Evolutionary conservation across 2,329 filamentous ascomycete species (phyloP).

Genomic region (Daldinia sp.): DNA sequence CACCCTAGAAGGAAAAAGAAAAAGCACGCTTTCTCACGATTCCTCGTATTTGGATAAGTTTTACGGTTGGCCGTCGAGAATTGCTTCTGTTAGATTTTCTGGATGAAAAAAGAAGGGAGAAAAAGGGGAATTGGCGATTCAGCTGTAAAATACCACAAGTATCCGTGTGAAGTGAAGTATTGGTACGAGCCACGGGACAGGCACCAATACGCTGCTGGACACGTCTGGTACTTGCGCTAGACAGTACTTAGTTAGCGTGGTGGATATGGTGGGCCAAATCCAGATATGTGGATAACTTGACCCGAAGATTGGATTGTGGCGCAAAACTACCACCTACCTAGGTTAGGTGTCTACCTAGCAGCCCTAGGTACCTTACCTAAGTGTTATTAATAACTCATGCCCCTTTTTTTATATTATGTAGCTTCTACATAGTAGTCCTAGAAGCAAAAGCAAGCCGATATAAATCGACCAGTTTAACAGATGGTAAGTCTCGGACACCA

Average conservation of each 20-base stretch:
- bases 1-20: no score
- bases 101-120: not conserved
- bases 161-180: slow-evolving; percentile 3
- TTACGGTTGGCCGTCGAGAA: not conserved
- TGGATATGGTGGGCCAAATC: no score
- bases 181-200: slow-evolving; percentile 11
- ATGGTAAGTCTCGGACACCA: no score
- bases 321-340: no score
- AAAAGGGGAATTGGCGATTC: not conserved
- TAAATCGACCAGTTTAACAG: no score
- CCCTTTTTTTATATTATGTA: not conserved
- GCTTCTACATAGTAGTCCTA: no score
- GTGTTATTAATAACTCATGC: not conserved
- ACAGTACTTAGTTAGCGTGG: not conserved
- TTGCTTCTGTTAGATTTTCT: not conserved
- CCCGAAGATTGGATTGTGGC: not conserved
- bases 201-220: not conserved
- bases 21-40: not conserved
- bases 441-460: no score
- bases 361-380: no score
- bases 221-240: not conserved
- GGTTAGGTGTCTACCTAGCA: no score
- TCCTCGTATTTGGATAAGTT: not conserved
- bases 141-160: slow-evolving; percentile 2
- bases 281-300: not conserved